phyloP scores from a whole-genome alignment of 495 filamentous ascomycete species.

The Aeminium ludgeri region DNA sequence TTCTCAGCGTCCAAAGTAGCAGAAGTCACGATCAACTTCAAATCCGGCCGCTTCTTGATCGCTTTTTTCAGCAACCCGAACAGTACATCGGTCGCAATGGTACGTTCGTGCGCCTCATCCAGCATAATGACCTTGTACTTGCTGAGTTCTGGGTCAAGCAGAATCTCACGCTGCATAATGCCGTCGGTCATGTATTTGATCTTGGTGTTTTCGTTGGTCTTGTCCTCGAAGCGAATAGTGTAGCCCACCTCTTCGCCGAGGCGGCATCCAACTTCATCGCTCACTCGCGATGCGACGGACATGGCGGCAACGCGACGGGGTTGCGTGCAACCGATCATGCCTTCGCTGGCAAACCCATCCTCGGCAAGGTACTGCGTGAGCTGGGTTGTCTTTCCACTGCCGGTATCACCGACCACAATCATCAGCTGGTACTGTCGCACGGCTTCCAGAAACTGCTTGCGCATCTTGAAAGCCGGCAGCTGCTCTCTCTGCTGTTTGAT shows the following conservation, averaged over 20 bases:
- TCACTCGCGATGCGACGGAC: conserved; percentile 90
- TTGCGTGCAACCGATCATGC: conserved; percentile 94
- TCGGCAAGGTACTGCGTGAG: conserved; percentile 90
- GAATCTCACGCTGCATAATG: conserved; percentile 89
- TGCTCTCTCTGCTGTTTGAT: conserved; percentile 92
- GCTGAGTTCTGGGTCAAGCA: conserved; percentile 73
- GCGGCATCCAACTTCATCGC: conserved; percentile 86
- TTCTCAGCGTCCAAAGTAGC: conserved; percentile 96
- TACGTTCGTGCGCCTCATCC: conserved; percentile 95
- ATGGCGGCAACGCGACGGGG: conserved; percentile 94
- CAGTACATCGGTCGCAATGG: conserved; percentile 87
- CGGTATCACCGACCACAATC: conserved; percentile 95
- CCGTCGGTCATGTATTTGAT: conserved; percentile 99
- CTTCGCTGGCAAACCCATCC: conserved; percentile 71
- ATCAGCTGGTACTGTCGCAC: conserved; percentile 76
- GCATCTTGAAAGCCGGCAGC: conserved; percentile 80
- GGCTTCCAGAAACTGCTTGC: conserved; percentile 74
- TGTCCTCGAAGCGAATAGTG: conserved; percentile 94
- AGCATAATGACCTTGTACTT: conserved; percentile 95
- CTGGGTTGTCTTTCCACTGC: conserved; percentile 94
- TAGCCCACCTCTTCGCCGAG: conserved; percentile 92
- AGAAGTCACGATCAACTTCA: conserved; percentile 90
- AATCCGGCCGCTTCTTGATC: conserved; percentile 63
- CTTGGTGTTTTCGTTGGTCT: conserved; percentile 69
- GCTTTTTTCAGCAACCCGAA: conserved; percentile 94